phyloP scores from a whole-genome alignment of 2,329 filamentous ascomycete genomes.

The Fusarium poae region DNA sequence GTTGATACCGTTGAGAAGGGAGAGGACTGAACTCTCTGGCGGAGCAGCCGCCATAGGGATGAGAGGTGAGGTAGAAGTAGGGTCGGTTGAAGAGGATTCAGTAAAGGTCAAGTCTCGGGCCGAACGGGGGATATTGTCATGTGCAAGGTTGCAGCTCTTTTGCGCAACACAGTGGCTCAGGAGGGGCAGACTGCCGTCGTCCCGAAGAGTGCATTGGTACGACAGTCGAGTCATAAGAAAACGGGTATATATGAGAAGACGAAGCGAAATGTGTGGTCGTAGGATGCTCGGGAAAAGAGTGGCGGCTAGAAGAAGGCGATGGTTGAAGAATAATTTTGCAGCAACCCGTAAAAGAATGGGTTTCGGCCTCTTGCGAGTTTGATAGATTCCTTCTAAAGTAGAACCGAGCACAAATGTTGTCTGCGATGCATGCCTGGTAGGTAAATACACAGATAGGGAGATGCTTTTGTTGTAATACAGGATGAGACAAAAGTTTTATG shows the following conservation, averaged over 20 bases:
- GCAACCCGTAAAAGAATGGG: background rate
- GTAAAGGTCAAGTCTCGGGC: constrained; percentile 45
- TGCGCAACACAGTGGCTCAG: constrained; percentile 46
- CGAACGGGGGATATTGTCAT: constrained; percentile 45
- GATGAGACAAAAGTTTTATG: constrained; percentile 14
- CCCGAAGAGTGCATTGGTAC: constrained; percentile 49
- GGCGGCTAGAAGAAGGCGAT: constrained; percentile 10
- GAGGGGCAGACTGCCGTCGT: constrained; percentile 44
- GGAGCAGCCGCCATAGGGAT: constrained; percentile 42
- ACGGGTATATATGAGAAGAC: constrained; percentile 1
- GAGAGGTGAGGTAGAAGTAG: constrained; percentile 25
- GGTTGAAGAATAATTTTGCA: constrained; percentile 1
- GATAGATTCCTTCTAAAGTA: background rate
- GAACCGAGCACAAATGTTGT: constrained; percentile 9
- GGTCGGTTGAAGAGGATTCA: constrained; percentile 29
- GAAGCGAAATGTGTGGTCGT: constrained; percentile 4
- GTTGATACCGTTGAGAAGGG: constrained; percentile 43
- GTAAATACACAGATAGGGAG: background rate
- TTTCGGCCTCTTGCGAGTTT: constrained; percentile 8
- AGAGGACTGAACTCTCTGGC: constrained; percentile 46
- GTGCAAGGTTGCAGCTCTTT: constrained; percentile 48
- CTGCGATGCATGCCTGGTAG: constrained; percentile 17
- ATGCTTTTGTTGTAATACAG: constrained; percentile 23
- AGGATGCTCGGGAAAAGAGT: constrained; percentile 10
- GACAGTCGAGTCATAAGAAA: constrained; percentile 46